A percentile compares a stretch with the other conserved stretches of the same genome.
Evolutionary conservation across 306 rosid species (phyloP).

Genomic region (Quercus parvula): DNA sequence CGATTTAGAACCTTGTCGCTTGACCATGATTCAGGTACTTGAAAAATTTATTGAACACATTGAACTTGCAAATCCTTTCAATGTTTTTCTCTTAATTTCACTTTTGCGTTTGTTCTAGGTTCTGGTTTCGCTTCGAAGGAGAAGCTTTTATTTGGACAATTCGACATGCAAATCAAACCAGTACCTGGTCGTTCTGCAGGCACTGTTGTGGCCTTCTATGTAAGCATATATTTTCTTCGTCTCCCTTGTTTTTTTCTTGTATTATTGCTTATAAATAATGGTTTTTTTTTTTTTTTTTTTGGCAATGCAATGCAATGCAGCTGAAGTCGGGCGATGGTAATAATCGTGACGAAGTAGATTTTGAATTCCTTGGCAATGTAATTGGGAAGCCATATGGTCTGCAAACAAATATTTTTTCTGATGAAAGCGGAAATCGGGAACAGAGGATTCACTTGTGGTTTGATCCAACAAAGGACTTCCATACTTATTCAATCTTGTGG

Average conservation of each 20-base stretch:
- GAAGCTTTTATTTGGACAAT: slow-evolving; percentile 79
- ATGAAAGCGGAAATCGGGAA: slow-evolving; percentile 70
- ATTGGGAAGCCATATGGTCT: slow-evolving; percentile 67
- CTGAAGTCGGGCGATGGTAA: slow-evolving; percentile 77
- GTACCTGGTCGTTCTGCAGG: slow-evolving; percentile 90
- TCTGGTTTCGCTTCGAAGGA: slow-evolving; percentile 78
- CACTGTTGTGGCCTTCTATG: slow-evolving; percentile 83
- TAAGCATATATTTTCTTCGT: slow-evolving; percentile 23
- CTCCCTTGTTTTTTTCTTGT: neutral
- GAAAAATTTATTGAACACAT: neutral
- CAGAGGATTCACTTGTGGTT: slow-evolving; percentile 90
- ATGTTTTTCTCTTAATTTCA: neutral
- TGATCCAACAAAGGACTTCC: slow-evolving; percentile 87
- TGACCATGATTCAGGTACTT: slow-evolving; percentile 78
- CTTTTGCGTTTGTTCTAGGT: slow-evolving; percentile 34
- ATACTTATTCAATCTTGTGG: slow-evolving; percentile 83
- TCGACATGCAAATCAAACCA: slow-evolving; percentile 87
- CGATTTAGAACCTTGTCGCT: slow-evolving; percentile 60
- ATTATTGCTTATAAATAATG: neutral
- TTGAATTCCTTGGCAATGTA: slow-evolving; percentile 87
- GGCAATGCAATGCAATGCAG: slow-evolving; percentile 38
- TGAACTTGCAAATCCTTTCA: neutral
- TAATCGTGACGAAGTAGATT: slow-evolving; percentile 69
- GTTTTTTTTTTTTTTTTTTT: neutral
- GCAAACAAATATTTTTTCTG: slow-evolving; percentile 76